A percentile compares a stretch with the other conserved stretches of the same genome.
Evolutionary conservation across 225 moss, liverwort and hornwort genomes (phyloP).

Genomic region (Sphagnum contortum): DNA sequence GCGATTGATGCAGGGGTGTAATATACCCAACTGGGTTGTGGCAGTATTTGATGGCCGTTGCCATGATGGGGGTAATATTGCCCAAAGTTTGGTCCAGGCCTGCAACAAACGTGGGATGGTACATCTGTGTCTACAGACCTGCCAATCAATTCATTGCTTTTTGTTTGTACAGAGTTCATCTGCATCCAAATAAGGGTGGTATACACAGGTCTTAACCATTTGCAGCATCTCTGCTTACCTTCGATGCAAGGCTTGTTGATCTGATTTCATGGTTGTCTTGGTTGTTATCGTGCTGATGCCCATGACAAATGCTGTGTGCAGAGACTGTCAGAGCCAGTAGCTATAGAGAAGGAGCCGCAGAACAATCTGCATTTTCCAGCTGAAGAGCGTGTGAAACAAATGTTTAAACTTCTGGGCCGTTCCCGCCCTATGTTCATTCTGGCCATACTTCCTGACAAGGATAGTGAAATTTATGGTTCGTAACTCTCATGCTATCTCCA

Average conservation of each 20-base stretch:
- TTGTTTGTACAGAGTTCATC: neutral
- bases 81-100: slow-evolving; percentile 27
- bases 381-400: slow-evolving; percentile 43
- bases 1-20: slow-evolving; percentile 43
- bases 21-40: slow-evolving; percentile 54
- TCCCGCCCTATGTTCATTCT: slow-evolving; percentile 54
- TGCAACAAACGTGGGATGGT: slow-evolving; percentile 71
- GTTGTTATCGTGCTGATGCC: too few species aligned
- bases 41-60: slow-evolving; percentile 48
- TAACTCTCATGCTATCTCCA: neutral
- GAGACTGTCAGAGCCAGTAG: slow-evolving; percentile 20
- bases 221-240: too few species aligned
- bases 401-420: slow-evolving; percentile 27
- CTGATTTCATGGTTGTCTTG: too few species aligned
- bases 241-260: too few species aligned
- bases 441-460: slow-evolving; percentile 59
- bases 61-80: slow-evolving; percentile 23
- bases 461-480: slow-evolving; percentile 62
- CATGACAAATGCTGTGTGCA: slow-evolving; percentile 1
- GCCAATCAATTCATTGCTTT: neutral
- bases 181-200: too few species aligned
- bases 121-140: neutral
- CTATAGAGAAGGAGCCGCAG: slow-evolving; percentile 50
- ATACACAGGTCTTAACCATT: too few species aligned
- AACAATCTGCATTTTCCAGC: slow-evolving; percentile 22